phyloP scores from a whole-genome alignment of 2,329 filamentous ascomycete species.

The Ophiocordyceps camponoti-floridani region DNA sequence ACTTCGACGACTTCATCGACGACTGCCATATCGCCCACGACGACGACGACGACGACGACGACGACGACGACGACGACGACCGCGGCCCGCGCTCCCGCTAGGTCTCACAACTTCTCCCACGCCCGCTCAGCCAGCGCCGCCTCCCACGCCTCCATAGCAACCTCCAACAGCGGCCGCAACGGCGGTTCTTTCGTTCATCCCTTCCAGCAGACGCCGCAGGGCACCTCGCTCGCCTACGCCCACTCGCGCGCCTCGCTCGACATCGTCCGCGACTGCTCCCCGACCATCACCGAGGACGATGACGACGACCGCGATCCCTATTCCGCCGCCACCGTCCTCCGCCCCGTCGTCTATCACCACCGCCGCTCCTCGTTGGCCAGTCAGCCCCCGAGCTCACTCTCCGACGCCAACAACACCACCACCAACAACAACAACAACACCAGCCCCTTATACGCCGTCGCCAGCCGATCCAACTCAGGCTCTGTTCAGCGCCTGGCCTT shows the following conservation, averaged over 20 bases:
- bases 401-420: slow-evolving; percentile 12
- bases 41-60: neutral
- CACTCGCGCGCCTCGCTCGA: slow-evolving; percentile 36
- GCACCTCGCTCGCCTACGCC: slow-evolving; percentile 36
- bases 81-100: neutral
- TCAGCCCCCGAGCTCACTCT: slow-evolving; percentile 16
- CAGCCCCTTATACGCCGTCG: slow-evolving; percentile 7
- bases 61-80: neutral
- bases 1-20: neutral
- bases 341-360: slow-evolving; percentile 3
- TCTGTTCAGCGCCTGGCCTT: slow-evolving; percentile 18
- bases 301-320: slow-evolving; percentile 21
- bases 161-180: slow-evolving; percentile 30
- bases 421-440: no score
- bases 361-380: slow-evolving; percentile 14
- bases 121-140: slow-evolving; percentile 39
- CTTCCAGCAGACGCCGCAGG: slow-evolving; percentile 43
- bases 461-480: slow-evolving; percentile 11
- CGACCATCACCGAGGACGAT: slow-evolving; percentile 33
- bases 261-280: slow-evolving; percentile 30
- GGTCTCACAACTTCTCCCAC: slow-evolving; percentile 28
- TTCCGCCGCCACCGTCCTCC: slow-evolving; percentile 1
- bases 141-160: slow-evolving; percentile 37
- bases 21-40: neutral
- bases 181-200: slow-evolving; percentile 40